A percentile compares a stretch with the other conserved stretches of the same genome.
These are phyloP conservation scores for Plasmopara viticola DNA, from an alignment of 352 stramenopile genomes.

Conservation along the genomic window DNA sequence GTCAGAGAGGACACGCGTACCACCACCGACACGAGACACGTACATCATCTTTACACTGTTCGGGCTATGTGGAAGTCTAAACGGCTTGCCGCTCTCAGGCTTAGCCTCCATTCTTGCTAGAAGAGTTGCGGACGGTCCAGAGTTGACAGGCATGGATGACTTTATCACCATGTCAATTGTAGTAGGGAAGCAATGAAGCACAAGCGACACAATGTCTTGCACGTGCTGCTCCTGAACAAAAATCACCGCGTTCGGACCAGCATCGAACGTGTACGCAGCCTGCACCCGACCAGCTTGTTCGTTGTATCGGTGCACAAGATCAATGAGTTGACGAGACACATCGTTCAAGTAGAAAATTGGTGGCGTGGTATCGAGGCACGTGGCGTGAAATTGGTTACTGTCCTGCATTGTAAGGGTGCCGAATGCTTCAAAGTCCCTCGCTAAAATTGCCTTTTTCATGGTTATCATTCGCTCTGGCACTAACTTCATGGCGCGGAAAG, in stretches of 20 bases:
- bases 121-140: constrained; percentile 15
- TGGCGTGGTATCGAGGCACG: constrained; percentile 96
- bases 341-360: constrained; percentile 99
- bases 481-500: constrained; percentile 77
- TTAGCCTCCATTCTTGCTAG: constrained; percentile 17
- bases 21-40: constrained; percentile 52
- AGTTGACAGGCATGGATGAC: constrained; percentile 24
- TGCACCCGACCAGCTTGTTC: constrained; percentile 49
- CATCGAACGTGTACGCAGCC: constrained; percentile 98
- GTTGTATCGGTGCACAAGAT: constrained; percentile 94
- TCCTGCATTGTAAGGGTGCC: constrained; percentile 97
- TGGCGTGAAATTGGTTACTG: constrained; percentile 98
- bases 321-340: constrained; percentile 68
- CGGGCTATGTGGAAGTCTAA: constrained; percentile 14
- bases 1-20: constrained; percentile 29
- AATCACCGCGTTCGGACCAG: constrained; percentile 96
- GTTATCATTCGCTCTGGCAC: constrained; percentile 78
- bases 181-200: constrained; percentile 47
- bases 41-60: constrained; percentile 63
- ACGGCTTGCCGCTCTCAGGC: constrained; percentile 8
- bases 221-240: constrained; percentile 77
- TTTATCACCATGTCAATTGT: constrained; percentile 27
- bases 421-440: constrained; percentile 93
- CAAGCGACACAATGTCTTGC: constrained; percentile 47
- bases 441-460: constrained; percentile 88